phyloP scores from a whole-genome alignment of 2,329 filamentous ascomycete species.

The Colletotrichum sp. region DNA sequence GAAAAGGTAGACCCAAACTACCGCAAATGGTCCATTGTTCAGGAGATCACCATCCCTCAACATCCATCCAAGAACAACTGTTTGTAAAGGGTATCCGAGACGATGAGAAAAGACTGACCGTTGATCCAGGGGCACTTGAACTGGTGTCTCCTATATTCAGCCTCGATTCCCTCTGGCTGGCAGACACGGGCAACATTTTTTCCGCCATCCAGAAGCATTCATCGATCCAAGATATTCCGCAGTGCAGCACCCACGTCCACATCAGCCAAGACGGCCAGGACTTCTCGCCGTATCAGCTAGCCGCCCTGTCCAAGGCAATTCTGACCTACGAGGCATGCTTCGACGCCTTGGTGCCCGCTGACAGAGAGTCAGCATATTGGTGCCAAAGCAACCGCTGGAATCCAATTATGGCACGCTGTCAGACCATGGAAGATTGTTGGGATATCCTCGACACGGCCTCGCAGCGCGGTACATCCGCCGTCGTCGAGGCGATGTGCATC shows the following conservation, averaged over 20 bases:
- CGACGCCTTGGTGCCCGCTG: constrained; percentile 30
- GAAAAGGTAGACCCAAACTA: constrained; percentile 35
- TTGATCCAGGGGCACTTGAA: constrained; percentile 32
- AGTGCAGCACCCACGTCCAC: constrained; percentile 44
- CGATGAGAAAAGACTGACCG: not conserved
- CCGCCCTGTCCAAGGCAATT: constrained; percentile 33
- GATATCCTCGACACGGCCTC: constrained; percentile 25
- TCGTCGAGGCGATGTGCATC: constrained; percentile 36
- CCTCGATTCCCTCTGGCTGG: constrained; percentile 28
- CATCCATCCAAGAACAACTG: constrained; percentile 35
- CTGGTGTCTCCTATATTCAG: constrained; percentile 41
- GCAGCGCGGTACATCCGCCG: not conserved
- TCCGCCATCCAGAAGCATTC: constrained; percentile 28
- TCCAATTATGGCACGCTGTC: constrained; percentile 23
- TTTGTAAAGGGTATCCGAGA: constrained; percentile 17
- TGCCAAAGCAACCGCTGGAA: constrained; percentile 37
- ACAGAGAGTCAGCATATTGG: constrained; percentile 35
- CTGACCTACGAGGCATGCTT: constrained; percentile 39
- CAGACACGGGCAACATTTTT: constrained; percentile 36
- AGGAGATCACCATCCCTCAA: constrained; percentile 39
- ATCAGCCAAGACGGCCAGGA: constrained; percentile 27
- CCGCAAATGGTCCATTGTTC: constrained; percentile 40
- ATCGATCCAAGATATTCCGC: constrained; percentile 24
- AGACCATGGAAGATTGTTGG: constrained; percentile 27
- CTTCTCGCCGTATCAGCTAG: constrained; percentile 26